Base-by-base conservation (phyloP, 805 yeast species). In the Starmerella vitae region DNA sequence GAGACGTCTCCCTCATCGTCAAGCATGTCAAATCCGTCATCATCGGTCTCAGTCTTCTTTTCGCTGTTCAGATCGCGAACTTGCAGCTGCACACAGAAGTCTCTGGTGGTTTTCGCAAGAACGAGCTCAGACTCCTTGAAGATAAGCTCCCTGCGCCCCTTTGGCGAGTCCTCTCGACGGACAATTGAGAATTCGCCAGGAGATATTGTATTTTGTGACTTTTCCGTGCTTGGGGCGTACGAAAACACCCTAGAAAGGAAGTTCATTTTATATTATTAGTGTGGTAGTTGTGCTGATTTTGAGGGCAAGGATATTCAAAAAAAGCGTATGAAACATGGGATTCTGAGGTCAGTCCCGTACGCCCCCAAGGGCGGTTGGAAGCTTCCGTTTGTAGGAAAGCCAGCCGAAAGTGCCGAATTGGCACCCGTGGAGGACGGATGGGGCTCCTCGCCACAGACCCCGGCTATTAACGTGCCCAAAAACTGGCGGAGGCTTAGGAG, bases 51-150 rank as follows among this genome's bases (percentile, higher is more conserved):
- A 13, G 68, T 80, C 34, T 67, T 72, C 15, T 64, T 74, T 27
- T 64, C 94, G 33, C 72, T 75, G 43, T 66, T 69, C 0, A 78
- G 78, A 42, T 78, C 72, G 40, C 73, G 74, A 20, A 85, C 72
- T 14, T 77, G 76, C 31, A 88, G 60, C 47, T 80, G 84, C 56
- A 77, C 80, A 49, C 70, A 68, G 52, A 62, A 78, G 12, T 77
- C 76, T 5, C 74, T 68, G 3, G 80, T 66, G 1, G 86, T 74
- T 43, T 72, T 74, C 30, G 83, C 67, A 35, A 88, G 74, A 2
- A 76, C 63, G 12, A 88, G 74, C 28, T 74, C 74, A 2, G 93
- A 86, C 49, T 83, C 93, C 43, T 74, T 77, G 58, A 75, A 86
- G 17, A 65, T 56, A 46, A 63, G 59, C 58, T 91, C 96, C 26